Conservation (phyloP, 495 filamentous ascomycete genomes). For the Tuber calosporum region DNA sequence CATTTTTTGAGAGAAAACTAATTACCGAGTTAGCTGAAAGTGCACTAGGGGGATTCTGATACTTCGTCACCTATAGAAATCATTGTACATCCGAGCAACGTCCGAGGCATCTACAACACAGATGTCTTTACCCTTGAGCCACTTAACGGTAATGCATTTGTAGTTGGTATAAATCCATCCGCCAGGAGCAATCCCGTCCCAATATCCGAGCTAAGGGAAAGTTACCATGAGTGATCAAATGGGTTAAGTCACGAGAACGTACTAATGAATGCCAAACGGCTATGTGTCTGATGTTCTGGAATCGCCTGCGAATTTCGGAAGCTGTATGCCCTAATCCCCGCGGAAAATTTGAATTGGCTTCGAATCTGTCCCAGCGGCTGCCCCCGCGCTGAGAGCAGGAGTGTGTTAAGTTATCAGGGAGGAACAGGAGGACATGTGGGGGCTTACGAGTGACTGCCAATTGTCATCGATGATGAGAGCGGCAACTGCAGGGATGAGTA, state of each 20-base stretch:
- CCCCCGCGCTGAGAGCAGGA: constrained; percentile 14
- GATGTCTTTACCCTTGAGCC: constrained; percentile 44
- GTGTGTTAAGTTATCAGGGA: background rate
- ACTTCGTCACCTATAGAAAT: constrained; percentile 60
- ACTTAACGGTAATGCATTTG: constrained; percentile 51
- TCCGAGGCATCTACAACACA: constrained; percentile 66
- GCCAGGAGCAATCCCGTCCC: constrained; percentile 73
- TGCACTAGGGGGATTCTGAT: background rate
- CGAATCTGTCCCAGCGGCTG: constrained; percentile 52
- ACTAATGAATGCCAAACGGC: constrained; percentile 85
- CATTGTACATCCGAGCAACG: constrained; percentile 68
- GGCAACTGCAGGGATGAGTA: constrained; percentile 47
- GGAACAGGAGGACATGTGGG: background rate
- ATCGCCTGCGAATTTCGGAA: constrained; percentile 57
- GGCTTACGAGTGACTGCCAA: constrained; percentile 69
- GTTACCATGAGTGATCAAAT: background rate
- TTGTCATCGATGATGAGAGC: constrained; percentile 93
- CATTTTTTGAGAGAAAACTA: constrained; percentile 58
- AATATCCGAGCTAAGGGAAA: constrained; percentile 62
- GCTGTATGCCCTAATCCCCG: constrained; percentile 65
- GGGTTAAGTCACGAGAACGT: background rate
- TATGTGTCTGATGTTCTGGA: constrained; percentile 71
- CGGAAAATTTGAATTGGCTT: constrained; percentile 80
- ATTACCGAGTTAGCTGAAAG: background rate
- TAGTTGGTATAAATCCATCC: constrained; percentile 69